phyloP scores from a whole-genome alignment of 768 basidiomycete genomes.

The Boletus fagicola region DNA sequence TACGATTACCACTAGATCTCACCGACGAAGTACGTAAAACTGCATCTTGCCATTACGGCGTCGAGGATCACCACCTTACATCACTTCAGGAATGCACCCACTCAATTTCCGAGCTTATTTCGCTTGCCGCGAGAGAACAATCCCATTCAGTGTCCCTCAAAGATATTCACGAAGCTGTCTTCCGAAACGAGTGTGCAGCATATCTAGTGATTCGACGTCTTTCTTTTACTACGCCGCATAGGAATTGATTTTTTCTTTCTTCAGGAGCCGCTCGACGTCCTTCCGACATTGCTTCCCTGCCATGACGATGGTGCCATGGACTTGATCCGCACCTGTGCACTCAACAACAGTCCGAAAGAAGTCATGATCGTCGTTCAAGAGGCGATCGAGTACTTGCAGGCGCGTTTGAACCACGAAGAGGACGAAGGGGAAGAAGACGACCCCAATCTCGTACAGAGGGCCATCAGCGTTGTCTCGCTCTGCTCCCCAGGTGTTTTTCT shows the following conservation, averaged over 20 bases:
- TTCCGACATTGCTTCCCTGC: slow-evolving; percentile 37
- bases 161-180: slow-evolving; percentile 17
- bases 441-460: slow-evolving; percentile 7
- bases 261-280: slow-evolving; percentile 41
- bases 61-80: not conserved
- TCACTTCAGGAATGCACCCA: slow-evolving; percentile 16
- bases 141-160: slow-evolving; percentile 11
- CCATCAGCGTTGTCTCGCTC: slow-evolving; percentile 18
- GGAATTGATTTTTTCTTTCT: not conserved
- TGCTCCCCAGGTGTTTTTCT: slow-evolving; percentile 23
- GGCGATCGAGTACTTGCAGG: slow-evolving; percentile 33
- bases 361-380: slow-evolving; percentile 42
- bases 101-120: slow-evolving; percentile 21
- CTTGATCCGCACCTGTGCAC: slow-evolving; percentile 35
- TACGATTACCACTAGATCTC: slow-evolving; percentile 23
- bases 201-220: slow-evolving; percentile 17
- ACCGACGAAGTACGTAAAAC: slow-evolving; percentile 21
- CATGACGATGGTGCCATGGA: slow-evolving; percentile 28
- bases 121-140: slow-evolving; percentile 13
- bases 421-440: slow-evolving; percentile 19
- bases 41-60: not conserved
- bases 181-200: slow-evolving; percentile 12
- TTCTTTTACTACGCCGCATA: not conserved
- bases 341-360: slow-evolving; percentile 40
- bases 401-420: slow-evolving; percentile 12